Evolutionary conservation across 192 early-diverging fungal species (phyloP).

Genomic region (Backusella circina): DNA sequence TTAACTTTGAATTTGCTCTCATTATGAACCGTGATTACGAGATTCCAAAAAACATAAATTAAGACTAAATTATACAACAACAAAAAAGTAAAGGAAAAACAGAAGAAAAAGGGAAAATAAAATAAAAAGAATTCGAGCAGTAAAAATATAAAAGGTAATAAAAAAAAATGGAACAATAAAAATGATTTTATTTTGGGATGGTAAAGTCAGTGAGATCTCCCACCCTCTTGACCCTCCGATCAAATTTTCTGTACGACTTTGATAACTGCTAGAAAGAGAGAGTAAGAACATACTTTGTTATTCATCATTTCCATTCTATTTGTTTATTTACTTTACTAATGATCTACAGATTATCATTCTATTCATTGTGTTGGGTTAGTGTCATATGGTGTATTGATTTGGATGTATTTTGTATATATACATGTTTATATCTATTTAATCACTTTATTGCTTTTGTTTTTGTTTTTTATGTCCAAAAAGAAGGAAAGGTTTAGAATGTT

Average conservation of each 20-base stretch:
- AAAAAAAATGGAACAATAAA: background rate
- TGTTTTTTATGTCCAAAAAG: background rate
- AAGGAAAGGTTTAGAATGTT: background rate
- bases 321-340: background rate
- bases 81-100: background rate
- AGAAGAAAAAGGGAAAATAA: background rate
- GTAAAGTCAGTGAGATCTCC: background rate
- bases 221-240: background rate
- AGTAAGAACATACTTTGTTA: background rate
- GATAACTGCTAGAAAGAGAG: background rate
- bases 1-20: conserved; percentile 23
- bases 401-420: no score
- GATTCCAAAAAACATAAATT: background rate
- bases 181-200: background rate
- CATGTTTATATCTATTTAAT: no score
- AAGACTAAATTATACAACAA: background rate
- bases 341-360: background rate
- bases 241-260: background rate
- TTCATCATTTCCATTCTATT: no score
- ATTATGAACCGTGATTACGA: conserved; percentile 6
- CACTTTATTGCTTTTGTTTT: no score
- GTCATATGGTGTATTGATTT: no score
- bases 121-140: background rate
- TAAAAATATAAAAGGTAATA: background rate
- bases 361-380: background rate